phyloP scores from a whole-genome alignment of 2,329 filamentous ascomycete species.

The Teratosphaeria gauchensis region DNA sequence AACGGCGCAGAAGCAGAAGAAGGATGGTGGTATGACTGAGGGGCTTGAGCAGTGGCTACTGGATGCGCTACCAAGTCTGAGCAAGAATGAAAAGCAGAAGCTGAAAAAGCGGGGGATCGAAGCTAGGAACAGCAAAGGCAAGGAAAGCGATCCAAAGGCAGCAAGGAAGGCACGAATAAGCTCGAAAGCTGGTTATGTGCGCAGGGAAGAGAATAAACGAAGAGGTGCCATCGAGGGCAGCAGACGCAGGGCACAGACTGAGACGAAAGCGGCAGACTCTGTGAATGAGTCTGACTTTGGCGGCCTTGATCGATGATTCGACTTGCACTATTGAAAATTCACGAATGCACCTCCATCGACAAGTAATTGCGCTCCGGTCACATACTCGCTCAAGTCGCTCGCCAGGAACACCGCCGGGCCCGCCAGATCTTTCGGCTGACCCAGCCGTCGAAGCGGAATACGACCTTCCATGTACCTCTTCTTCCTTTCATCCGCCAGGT shows the following conservation, averaged over 20 bases:
- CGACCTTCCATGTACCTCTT: slow-evolving; percentile 67
- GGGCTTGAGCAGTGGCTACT: slow-evolving; percentile 77
- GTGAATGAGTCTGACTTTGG: slow-evolving; percentile 30
- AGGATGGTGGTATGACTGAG: slow-evolving; percentile 21
- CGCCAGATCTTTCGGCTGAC: slow-evolving; percentile 61
- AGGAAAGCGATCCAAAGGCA: slow-evolving; percentile 32
- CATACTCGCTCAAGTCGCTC: slow-evolving; percentile 68
- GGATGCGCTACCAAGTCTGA: slow-evolving; percentile 72
- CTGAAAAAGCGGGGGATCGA: slow-evolving; percentile 76
- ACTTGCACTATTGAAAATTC: slow-evolving; percentile 57
- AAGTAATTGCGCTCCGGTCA: slow-evolving; percentile 72
- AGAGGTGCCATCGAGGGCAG: slow-evolving; percentile 31
- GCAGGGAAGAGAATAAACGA: slow-evolving; percentile 57
- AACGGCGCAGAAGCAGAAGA: slow-evolving; percentile 61
- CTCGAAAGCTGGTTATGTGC: slow-evolving; percentile 68
- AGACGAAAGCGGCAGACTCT: slow-evolving; percentile 10
- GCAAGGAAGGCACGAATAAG: slow-evolving; percentile 60
- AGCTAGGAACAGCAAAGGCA: slow-evolving; percentile 43
- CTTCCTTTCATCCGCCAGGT: slow-evolving; percentile 65
- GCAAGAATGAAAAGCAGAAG: slow-evolving; percentile 71
- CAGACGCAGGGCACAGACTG: slow-evolving; percentile 20
- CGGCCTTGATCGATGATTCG: slow-evolving; percentile 28
- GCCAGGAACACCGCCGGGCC: slow-evolving; percentile 81
- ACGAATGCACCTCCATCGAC: slow-evolving; percentile 88
- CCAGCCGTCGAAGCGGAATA: slow-evolving; percentile 70